A percentile compares a stretch with the other conserved stretches of the same genome.
These are phyloP conservation scores for Trichophyton benhamiae DNA, from an alignment of 2,329 filamentous ascomycete species.

Conservation along the genomic window DNA sequence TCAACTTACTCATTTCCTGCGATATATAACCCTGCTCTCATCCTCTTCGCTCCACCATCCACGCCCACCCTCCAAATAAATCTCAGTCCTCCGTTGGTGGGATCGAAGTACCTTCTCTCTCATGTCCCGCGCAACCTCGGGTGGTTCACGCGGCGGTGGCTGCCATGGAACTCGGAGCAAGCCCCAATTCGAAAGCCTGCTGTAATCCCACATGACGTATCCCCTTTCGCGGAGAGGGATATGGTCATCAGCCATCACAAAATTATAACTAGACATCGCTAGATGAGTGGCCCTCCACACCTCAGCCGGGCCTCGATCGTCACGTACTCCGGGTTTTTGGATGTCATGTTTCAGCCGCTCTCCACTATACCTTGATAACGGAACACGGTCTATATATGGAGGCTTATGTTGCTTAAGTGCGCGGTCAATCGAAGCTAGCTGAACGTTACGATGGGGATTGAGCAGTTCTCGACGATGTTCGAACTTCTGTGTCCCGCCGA, in stretches of 20 bases:
- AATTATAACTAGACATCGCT: background rate
- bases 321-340: background rate
- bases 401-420: background rate
- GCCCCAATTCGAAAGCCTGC: conserved; percentile 7
- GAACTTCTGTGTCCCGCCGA: background rate
- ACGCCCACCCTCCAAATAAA: background rate
- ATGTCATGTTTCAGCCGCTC: background rate
- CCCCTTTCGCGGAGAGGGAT: conserved; percentile 7
- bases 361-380: background rate
- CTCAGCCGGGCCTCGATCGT: background rate
- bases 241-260: background rate
- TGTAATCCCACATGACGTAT: conserved; percentile 10
- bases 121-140: no score
- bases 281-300: background rate
- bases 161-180: conserved; percentile 1
- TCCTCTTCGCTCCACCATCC: conserved; percentile 7
- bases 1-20: no score
- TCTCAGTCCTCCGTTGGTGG: background rate
- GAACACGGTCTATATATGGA: background rate
- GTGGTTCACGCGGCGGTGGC: background rate
- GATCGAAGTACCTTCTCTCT: background rate
- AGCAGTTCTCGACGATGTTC: background rate
- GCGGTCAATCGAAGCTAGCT: background rate
- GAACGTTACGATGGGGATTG: background rate
- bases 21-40: conserved; percentile 5